Percentiles rank a stretch among this genome's conserved stretches.
Evolutionary conservation across 2,329 filamentous ascomycete species (phyloP).

Genomic region (Neoscytalidium dimidiatum): DNA sequence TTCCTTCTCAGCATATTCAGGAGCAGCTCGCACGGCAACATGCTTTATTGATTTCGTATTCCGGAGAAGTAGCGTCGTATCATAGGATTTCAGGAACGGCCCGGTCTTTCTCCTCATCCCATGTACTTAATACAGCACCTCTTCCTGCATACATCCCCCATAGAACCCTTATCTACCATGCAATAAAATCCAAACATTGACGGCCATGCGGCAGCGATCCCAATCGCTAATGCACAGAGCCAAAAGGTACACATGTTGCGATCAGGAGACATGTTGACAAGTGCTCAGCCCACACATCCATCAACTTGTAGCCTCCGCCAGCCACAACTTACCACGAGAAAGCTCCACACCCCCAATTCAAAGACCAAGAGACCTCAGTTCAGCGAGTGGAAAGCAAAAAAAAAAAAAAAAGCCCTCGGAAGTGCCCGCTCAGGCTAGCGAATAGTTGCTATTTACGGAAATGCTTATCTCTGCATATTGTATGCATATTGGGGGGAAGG

Average conservation of each 20-base stretch:
- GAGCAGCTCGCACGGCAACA: not conserved
- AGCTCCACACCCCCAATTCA: no score
- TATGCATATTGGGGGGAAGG: no score
- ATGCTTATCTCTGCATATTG: no score
- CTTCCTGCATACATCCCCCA: not conserved
- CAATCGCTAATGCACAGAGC: not conserved
- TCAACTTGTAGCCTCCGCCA: not conserved
- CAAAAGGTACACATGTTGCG: not conserved
- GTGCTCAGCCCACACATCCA: not conserved
- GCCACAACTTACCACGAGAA: no score
- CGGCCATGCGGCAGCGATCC: not conserved
- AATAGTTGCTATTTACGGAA: no score
- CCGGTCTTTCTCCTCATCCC: not conserved
- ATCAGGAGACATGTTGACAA: not conserved
- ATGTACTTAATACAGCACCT: not conserved
- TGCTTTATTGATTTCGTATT: not conserved
- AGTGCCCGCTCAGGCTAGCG: no score
- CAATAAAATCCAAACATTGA: not conserved
- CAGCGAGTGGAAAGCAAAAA: not conserved
- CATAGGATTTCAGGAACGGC: not conserved
- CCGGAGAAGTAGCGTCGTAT: not conserved
- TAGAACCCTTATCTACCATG: not conserved
- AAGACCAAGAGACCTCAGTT: no score
- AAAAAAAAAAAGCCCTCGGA: no score
- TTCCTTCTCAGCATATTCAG: not conserved